Conservation (phyloP, 2,329 filamentous ascomycete genomes). For the Pseudocercospora fuligena region DNA sequence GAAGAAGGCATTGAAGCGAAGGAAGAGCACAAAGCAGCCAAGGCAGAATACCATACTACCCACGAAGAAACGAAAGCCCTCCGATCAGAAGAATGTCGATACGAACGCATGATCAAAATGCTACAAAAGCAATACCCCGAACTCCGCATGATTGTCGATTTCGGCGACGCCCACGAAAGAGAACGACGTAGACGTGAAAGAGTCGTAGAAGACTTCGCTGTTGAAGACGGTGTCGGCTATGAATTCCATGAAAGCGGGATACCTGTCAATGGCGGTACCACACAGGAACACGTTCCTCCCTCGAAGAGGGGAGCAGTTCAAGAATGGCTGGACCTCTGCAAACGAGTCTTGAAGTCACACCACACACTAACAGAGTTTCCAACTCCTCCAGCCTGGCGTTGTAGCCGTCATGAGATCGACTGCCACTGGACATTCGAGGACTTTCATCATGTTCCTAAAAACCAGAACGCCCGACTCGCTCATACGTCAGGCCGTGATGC, state of each 20-base stretch:
- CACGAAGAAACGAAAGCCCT: constrained; percentile 9
- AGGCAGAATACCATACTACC: not conserved
- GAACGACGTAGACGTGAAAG: not conserved
- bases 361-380: not conserved
- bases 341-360: not conserved
- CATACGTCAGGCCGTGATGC: not conserved
- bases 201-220: not conserved
- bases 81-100: not conserved
- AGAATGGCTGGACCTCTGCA: not conserved
- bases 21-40: not conserved
- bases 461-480: not conserved
- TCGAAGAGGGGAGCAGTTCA: not conserved
- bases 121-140: constrained; percentile 9
- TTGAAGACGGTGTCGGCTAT: not conserved
- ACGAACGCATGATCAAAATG: not conserved
- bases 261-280: not conserved
- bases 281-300: not conserved
- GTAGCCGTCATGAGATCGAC: not conserved
- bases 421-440: not conserved
- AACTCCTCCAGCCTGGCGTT: not conserved
- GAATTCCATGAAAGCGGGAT: not conserved
- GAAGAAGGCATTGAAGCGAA: constrained; percentile 6
- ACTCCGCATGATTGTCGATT: not conserved
- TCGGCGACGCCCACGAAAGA: not conserved
- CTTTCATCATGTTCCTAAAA: not conserved